Evolutionary conservation across 148 eudicot species (phyloP).

Genomic region (Diospyros lotus): DNA sequence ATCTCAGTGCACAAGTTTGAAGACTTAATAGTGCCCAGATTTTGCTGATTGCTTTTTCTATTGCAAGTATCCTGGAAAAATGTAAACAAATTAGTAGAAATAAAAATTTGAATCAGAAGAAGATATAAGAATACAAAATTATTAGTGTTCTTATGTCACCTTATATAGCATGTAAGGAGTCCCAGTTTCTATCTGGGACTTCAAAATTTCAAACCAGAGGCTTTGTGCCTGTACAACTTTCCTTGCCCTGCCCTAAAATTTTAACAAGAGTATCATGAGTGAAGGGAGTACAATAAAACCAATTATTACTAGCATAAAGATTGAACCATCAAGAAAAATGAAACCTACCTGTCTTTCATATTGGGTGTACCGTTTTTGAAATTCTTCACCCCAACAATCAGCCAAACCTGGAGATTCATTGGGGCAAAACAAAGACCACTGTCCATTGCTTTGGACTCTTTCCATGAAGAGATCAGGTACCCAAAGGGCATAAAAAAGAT

Average conservation of each 20-base stretch:
- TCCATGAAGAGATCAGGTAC: slow-evolving; percentile 92
- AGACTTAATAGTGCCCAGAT: slow-evolving; percentile 87
- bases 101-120: neutral
- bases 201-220: slow-evolving; percentile 84
- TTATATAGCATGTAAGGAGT: slow-evolving; percentile 92
- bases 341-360: slow-evolving; percentile 63
- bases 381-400: slow-evolving; percentile 92
- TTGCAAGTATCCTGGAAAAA: slow-evolving; percentile 69
- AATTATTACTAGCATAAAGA: neutral
- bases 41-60: slow-evolving; percentile 91
- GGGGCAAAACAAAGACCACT: slow-evolving; percentile 94
- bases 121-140: neutral
- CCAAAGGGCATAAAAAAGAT: slow-evolving; percentile 90
- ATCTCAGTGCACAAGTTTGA: slow-evolving; percentile 92
- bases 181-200: slow-evolving; percentile 91
- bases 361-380: slow-evolving; percentile 51
- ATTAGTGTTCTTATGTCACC: slow-evolving; percentile 24
- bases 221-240: slow-evolving; percentile 82
- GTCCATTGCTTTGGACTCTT: slow-evolving; percentile 60
- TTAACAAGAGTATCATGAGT: neutral
- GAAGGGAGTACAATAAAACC: neutral
- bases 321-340: neutral
- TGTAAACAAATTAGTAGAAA: neutral
- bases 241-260: slow-evolving; percentile 75
- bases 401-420: slow-evolving; percentile 90